Evolutionary conservation across 2,329 filamentous ascomycete genomes (phyloP).

Genomic region (Aspergillus terreus): DNA sequence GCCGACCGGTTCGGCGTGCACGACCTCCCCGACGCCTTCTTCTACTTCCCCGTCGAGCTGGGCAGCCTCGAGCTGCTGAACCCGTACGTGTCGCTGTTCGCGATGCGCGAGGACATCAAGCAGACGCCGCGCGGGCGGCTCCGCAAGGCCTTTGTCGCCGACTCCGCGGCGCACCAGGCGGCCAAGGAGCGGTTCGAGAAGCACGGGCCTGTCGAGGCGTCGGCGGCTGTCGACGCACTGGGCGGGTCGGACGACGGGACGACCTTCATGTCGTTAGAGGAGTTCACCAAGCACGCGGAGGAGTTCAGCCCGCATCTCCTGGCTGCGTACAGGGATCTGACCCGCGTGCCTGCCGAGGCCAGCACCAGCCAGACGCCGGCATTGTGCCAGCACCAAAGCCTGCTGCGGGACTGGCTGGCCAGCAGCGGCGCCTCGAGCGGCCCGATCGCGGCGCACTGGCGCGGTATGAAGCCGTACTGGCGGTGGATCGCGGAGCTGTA

Average conservation of each 20-base stretch:
- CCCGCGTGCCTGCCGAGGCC: slow-evolving; percentile 29
- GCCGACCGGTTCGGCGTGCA: slow-evolving; percentile 49
- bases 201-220: slow-evolving; percentile 12
- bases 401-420: slow-evolving; percentile 9
- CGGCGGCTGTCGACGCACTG: neutral
- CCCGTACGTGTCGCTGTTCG: slow-evolving; percentile 47
- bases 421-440: slow-evolving; percentile 4
- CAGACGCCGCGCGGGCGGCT: slow-evolving; percentile 32
- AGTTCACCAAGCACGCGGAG: slow-evolving; percentile 36
- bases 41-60: slow-evolving; percentile 51
- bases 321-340: slow-evolving; percentile 30
- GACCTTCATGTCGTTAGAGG: slow-evolving; percentile 38
- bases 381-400: slow-evolving; percentile 22
- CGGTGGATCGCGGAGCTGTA: slow-evolving; percentile 42
- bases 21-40: slow-evolving; percentile 49
- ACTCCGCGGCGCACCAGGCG: slow-evolving; percentile 54
- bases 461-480: slow-evolving; percentile 41
- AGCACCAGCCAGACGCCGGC: slow-evolving; percentile 25
- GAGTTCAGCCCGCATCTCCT: slow-evolving; percentile 26
- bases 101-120: slow-evolving; percentile 44
- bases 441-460: slow-evolving; percentile 25
- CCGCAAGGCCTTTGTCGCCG: slow-evolving; percentile 33
- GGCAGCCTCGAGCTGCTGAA: slow-evolving; percentile 51
- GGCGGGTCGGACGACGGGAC: slow-evolving; percentile 1
- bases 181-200: slow-evolving; percentile 31